Evolutionary conservation across 73 alveolate genomes (phyloP), one percentile per base, ranked within the genome.

Genomic region (Paramecium sexaurelia): DNA sequence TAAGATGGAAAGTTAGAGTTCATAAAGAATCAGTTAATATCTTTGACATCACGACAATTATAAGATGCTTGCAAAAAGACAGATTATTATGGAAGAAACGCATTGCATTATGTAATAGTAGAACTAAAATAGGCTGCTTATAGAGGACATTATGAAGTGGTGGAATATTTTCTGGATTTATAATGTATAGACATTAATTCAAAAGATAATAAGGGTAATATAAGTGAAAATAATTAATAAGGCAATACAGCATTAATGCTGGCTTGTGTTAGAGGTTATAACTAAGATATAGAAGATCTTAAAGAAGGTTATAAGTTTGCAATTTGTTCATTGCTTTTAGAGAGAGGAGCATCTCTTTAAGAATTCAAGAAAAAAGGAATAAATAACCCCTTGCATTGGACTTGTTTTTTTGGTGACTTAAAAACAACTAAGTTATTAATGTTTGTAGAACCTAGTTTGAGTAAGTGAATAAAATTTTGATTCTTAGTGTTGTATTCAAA

Each of bases 1-100:
- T 56, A 56, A 56, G 75, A 56, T 56, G 75, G 75, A 56, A 56
- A 56, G 75, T 56, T 56, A 56, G 75, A 56, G 75, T 56, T 56
- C 75, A 56, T 56, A 56, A 56, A 27, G 15, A 56, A 56, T 13
- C 75, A 56, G 37, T 27, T 56, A 22, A 56, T 56, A 56, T 56
- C 75, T 24, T 56, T 56, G 75, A 56, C 75, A 24, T 56, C 75
- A 24, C 15, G 22, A 22, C 20, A 56, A 56, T 56, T 56, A 56
- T 56, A 56, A 22, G 75, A 56, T 56, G 75, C 75, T 7, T 56
- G 75, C 41, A 56, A 56, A 27, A 56, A 56, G 37, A 56, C 75
- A 56, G 75, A 56, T 56, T 56, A 56, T 56, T 56, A 56, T 56
- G 75, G 75, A 4, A 20, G 75, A 27, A 56, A 56, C 6, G 75